Evolutionary conservation across 2,329 filamentous ascomycete genomes (phyloP).

Genomic region (Cyphellophora attinorum): DNA sequence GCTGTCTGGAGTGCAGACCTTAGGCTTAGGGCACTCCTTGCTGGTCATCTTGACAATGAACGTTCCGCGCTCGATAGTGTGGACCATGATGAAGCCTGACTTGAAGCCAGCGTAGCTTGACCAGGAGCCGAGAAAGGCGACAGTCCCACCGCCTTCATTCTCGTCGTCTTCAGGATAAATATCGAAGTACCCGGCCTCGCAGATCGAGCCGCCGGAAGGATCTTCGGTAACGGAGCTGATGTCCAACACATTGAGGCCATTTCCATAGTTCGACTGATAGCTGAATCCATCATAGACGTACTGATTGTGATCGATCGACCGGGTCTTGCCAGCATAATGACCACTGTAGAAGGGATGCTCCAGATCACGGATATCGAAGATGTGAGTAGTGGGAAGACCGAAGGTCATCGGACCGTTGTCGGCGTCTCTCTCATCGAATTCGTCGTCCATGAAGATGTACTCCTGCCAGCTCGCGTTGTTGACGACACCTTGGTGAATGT

Average conservation of each 20-base stretch:
- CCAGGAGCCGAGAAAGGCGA: conserved; percentile 38
- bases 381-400: conserved; percentile 40
- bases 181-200: conserved; percentile 5
- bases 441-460: conserved; percentile 44
- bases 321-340: conserved; percentile 30
- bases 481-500: conserved; percentile 51
- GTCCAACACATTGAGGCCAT: conserved; percentile 32
- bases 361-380: conserved; percentile 40
- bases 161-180: conserved; percentile 5
- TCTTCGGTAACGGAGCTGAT: conserved; percentile 22
- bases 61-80: conserved; percentile 43
- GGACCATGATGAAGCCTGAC: conserved; percentile 40
- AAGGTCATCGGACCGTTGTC: conserved; percentile 29
- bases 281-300: conserved; percentile 35
- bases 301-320: conserved; percentile 42
- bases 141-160: conserved; percentile 23
- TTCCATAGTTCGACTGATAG: conserved; percentile 43
- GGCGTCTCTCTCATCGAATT: conserved; percentile 39
- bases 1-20: background rate
- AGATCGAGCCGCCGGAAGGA: conserved; percentile 27
- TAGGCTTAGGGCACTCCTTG: conserved; percentile 3
- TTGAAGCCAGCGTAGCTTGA: conserved; percentile 40
- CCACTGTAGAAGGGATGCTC: conserved; percentile 35
- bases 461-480: conserved; percentile 35
- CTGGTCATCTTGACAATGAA: conserved; percentile 35